These are phyloP conservation scores for Protea cynaroides DNA, from an alignment of 164 flowering plant genomes.

Conservation along the genomic window DNA sequence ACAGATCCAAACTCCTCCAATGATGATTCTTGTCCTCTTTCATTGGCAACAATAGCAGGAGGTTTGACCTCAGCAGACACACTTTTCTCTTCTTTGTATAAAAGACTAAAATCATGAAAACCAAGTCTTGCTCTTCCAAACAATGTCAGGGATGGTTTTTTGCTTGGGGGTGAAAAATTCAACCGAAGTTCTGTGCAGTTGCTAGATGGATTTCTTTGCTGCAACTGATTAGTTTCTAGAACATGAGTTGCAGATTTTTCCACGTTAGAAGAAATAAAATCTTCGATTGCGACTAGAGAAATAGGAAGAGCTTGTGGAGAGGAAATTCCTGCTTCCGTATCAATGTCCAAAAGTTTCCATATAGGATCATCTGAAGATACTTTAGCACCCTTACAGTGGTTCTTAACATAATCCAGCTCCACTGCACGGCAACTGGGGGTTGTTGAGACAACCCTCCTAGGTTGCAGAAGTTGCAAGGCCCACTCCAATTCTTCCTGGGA, in stretches of 20 bases:
- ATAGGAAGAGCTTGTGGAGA: constrained; percentile 12
- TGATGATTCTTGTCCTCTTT: constrained; percentile 9
- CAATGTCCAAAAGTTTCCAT: constrained; percentile 59
- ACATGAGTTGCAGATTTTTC: constrained; percentile 11
- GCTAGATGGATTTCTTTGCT: constrained; percentile 13
- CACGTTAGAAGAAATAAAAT: constrained; percentile 7
- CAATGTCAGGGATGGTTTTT: constrained; percentile 47
- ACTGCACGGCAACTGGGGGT: constrained; percentile 66
- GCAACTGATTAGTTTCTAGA: constrained; percentile 17
- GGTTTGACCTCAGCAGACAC: background rate
- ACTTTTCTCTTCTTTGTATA: constrained; percentile 13
- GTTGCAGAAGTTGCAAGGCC: constrained; percentile 73
- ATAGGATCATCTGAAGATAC: constrained; percentile 42
- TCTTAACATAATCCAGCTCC: constrained; percentile 71
- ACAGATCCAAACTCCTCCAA: constrained; percentile 10
- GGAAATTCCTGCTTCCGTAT: constrained; percentile 16
- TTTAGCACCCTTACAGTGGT: constrained; percentile 30
- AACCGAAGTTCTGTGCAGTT: constrained; percentile 13
- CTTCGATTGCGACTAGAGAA: constrained; percentile 13
- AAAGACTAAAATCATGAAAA: constrained; percentile 19
- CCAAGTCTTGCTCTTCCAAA: constrained; percentile 78
- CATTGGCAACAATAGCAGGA: background rate
- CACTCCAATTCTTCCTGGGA: constrained; percentile 79
- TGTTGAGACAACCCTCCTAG: constrained; percentile 79
- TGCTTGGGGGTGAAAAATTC: constrained; percentile 41